Evolutionary conservation across 192 early-diverging fungal species (phyloP).

Genomic region (Dispira parvispora): DNA sequence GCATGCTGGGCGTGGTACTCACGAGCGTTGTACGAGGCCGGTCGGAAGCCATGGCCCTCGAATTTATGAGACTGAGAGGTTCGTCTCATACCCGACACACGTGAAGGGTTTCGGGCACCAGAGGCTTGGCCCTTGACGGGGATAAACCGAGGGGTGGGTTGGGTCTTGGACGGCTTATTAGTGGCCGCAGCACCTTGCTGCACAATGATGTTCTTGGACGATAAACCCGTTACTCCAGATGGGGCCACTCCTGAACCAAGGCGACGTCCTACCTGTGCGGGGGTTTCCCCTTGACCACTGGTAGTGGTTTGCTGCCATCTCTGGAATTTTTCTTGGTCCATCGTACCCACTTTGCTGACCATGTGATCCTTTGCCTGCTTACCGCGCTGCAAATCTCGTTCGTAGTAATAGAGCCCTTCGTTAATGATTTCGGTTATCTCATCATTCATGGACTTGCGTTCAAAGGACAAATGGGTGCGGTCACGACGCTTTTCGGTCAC

Average conservation of each 20-base stretch:
- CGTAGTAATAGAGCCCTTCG: constrained; percentile 88
- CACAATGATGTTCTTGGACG: not conserved
- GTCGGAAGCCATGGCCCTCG: not conserved
- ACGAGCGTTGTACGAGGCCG: constrained; percentile 33
- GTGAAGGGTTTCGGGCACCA: not conserved
- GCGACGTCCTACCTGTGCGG: not conserved
- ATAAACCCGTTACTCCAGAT: not conserved
- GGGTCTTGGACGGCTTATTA: constrained; percentile 8
- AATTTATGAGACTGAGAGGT: not conserved
- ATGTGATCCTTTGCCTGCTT: constrained; percentile 22
- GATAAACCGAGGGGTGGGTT: constrained; percentile 29
- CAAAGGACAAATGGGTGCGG: constrained; percentile 54
- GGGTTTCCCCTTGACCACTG: not conserved
- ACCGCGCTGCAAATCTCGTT: constrained; percentile 46
- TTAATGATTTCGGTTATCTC: constrained; percentile 87
- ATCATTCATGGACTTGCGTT: constrained; percentile 58
- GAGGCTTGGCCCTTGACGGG: constrained; percentile 25
- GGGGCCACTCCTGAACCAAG: not conserved
- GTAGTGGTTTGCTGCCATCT: constrained; percentile 25
- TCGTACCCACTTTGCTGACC: constrained; percentile 40
- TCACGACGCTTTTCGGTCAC: constrained; percentile 71
- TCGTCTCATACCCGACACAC: not conserved
- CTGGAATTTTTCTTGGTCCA: constrained; percentile 38
- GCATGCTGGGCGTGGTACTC: constrained; percentile 49
- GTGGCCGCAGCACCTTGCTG: not conserved